Evolutionary conservation across 1,284 basidiomycete genomes (phyloP).

Genomic region (Inonotus hispidus): DNA sequence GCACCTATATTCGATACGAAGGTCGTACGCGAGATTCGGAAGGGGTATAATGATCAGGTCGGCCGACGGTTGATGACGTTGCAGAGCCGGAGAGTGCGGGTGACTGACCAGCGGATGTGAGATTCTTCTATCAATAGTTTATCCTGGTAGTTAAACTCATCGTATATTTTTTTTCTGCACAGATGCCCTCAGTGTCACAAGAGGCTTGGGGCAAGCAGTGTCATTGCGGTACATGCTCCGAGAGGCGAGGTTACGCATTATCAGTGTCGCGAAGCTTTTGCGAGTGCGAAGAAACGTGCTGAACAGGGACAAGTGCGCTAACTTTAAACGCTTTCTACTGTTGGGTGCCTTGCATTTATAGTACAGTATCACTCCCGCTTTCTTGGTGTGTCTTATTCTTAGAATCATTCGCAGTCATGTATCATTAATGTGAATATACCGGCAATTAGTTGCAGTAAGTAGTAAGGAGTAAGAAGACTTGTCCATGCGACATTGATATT

Average conservation of each 20-base stretch:
- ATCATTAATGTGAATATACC: conserved; percentile 6
- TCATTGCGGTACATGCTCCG: conserved; percentile 91
- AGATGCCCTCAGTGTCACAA: conserved; percentile 97
- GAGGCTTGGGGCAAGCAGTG: conserved; percentile 87
- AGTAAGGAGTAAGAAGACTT: background rate
- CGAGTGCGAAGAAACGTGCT: conserved; percentile 46
- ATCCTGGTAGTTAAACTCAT: background rate
- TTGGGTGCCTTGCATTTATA: background rate
- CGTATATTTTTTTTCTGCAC: conserved; percentile 9
- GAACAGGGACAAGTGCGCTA: conserved; percentile 3
- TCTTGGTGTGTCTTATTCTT: background rate
- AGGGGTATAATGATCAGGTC: conserved; percentile 69
- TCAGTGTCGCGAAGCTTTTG: conserved; percentile 84
- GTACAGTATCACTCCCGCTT: background rate
- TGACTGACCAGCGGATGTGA: conserved; percentile 90
- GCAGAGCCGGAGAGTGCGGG: conserved; percentile 80
- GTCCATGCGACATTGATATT: background rate
- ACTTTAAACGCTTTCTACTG: background rate
- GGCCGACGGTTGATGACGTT: conserved; percentile 68
- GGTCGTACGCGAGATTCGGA: conserved; percentile 63
- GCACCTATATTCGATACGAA: conserved; percentile 61
- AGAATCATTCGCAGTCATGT: background rate
- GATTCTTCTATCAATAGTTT: background rate
- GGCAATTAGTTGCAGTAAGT: background rate
- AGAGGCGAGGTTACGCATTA: conserved; percentile 92